Evolutionary conservation across 2,329 filamentous ascomycete species (phyloP), one percentile per base, ranked within the genome.

Genomic region (Venturia effusa): DNA sequence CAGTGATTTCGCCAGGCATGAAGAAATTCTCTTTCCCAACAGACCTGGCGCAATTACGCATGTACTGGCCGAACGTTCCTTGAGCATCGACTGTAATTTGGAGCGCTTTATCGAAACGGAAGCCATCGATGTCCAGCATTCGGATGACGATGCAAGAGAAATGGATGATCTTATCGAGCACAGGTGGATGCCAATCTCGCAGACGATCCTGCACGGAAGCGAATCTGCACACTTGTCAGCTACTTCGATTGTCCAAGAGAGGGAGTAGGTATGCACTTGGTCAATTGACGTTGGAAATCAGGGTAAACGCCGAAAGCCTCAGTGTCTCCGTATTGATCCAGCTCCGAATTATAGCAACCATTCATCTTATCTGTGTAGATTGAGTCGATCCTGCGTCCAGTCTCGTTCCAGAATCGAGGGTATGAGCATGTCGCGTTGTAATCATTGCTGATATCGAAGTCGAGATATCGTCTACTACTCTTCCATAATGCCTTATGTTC

Each of bases 171-270:
- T 82, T 83, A 57, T 80, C 76, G 45, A 79, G 74, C 0, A 86
- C 84, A 10, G 79, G 79, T 2, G 83, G 81, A 34, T 79, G 68
- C 84, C 84, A 87, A 69, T 87, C 84, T 63, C 84, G 79, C 4
- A 87, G 75, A 68, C 84, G 83, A 71, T 87, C 84, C 71, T 87
- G 84, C 2, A 87, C 84, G 39, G 81, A 84, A 61, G 83, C 83
- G 72, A 87, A 57, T 34, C 51, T 57, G 19, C 5, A 34, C 30
- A 57, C 3, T 30, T n/a, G 51, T 57, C 51, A 57, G 51, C 15
- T 13, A 51, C 10, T 51, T 51, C 22, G 3, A 24, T 24, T 3
- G 1, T 15, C 22, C 24, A 8, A 10, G 8, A 4, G 22, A 15
- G 10, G 7, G 4, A 24, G 11, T 13, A 13, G 22, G 6, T 24